Evolutionary conservation across 176 grass and related monocot species (phyloP).

Genomic region (Rhynchospora breviuscula): DNA sequence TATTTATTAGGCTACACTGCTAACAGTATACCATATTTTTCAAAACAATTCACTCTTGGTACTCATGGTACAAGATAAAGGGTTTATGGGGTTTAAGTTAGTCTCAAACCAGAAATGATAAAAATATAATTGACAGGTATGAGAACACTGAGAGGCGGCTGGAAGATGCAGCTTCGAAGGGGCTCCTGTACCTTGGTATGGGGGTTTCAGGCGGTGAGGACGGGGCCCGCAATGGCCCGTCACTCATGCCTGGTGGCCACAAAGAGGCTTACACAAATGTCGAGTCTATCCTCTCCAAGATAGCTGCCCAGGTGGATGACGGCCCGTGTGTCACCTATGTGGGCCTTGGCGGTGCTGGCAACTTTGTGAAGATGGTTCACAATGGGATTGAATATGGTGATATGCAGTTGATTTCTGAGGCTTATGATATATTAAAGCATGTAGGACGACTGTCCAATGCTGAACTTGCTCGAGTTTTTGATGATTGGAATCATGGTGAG

Average conservation of each 20-base stretch:
- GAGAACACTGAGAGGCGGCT: constrained; percentile 72
- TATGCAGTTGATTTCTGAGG: constrained; percentile 70
- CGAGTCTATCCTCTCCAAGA: constrained; percentile 46
- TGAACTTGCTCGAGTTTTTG: constrained; percentile 46
- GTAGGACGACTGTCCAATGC: constrained; percentile 45
- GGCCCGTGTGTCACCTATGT: constrained; percentile 71
- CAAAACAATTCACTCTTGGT: no score
- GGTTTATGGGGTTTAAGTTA: neutral
- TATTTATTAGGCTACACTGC: no score
- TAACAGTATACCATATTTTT: no score
- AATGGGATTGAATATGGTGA: constrained; percentile 83
- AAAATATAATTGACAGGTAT: constrained; percentile 26
- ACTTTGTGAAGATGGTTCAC: constrained; percentile 89
- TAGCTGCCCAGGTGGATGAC: constrained; percentile 65
- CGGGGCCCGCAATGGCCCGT: constrained; percentile 62
- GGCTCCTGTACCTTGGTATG: constrained; percentile 77
- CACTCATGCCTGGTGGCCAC: constrained; percentile 66
- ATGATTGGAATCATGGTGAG: constrained; percentile 69
- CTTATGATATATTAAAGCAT: constrained; percentile 50
- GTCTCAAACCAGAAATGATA: neutral
- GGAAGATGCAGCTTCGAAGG: constrained; percentile 28
- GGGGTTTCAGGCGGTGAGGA: constrained; percentile 72
- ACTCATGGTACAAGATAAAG: no score
- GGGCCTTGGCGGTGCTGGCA: constrained; percentile 48
- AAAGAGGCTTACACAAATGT: constrained; percentile 62